Conservation (phyloP, 345 rosid species). For the Dovyalis caffra region DNA sequence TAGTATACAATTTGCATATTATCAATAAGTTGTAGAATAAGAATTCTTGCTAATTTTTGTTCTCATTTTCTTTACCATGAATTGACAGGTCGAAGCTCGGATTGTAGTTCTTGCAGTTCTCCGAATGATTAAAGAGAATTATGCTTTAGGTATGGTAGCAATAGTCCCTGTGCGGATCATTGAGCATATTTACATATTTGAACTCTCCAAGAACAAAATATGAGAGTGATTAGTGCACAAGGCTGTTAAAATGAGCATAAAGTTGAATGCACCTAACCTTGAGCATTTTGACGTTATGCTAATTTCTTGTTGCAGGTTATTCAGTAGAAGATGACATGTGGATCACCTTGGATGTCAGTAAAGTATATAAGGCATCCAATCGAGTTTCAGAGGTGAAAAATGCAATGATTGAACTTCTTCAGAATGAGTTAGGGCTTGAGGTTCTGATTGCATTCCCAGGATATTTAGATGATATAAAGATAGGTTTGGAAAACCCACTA, state of each 20-base stretch:
- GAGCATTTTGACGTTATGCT: conserved; percentile 11
- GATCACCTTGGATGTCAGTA: conserved; percentile 60
- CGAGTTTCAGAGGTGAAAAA: conserved; percentile 43
- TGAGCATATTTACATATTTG: neutral
- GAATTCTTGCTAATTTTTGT: neutral
- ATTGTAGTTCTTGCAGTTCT: conserved; percentile 87
- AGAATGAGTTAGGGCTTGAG: conserved; percentile 67
- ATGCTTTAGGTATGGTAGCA: conserved; percentile 41
- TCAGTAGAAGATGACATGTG: conserved; percentile 60
- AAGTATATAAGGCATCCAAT: conserved; percentile 27
- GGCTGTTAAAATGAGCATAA: too few species aligned
- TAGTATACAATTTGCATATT: neutral
- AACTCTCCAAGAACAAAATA: neutral
- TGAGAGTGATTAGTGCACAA: neutral
- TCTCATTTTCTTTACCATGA: conserved; percentile 15
- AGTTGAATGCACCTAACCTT: neutral
- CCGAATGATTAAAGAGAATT: conserved; percentile 86
- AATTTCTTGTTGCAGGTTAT: conserved; percentile 50
- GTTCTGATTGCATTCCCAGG: conserved; percentile 43
- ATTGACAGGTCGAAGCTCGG: conserved; percentile 81
- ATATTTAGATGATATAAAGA: neutral
- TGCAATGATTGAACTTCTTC: conserved; percentile 54
- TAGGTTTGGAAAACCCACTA: conserved; percentile 2
- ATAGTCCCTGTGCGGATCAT: neutral
- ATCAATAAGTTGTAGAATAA: neutral